Evolutionary conservation across 495 filamentous ascomycete genomes (phyloP).

Genomic region (Xylaria cubensis): DNA sequence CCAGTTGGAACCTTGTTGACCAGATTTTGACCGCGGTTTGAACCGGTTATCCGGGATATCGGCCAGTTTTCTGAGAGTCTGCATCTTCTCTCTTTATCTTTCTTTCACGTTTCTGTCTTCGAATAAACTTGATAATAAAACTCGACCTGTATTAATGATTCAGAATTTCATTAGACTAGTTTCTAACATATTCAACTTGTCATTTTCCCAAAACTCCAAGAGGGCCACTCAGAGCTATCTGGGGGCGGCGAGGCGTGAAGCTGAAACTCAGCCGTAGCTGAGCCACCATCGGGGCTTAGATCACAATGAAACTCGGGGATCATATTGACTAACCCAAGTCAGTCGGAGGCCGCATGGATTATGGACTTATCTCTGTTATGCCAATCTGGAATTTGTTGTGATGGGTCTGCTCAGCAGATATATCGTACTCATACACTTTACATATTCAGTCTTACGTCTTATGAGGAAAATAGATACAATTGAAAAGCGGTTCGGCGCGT

Average conservation of each 20-base stretch:
- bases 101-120: not conserved
- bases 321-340: not conserved
- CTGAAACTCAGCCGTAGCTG: constrained; percentile 14
- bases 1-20: not conserved
- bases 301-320: not conserved
- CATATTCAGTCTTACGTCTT: not conserved
- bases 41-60: constrained; percentile 18
- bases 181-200: not conserved
- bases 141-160: not conserved
- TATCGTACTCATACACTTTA: not conserved
- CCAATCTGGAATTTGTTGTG: no score
- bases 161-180: not conserved
- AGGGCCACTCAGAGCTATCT: not conserved
- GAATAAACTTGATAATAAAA: not conserved
- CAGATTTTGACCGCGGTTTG: not conserved
- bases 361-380: not conserved
- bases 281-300: not conserved
- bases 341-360: not conserved
- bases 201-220: not conserved
- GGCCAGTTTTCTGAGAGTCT: constrained; percentile 10
- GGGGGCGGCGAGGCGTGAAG: not conserved
- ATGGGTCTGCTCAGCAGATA: no score
- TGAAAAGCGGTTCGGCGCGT: not conserved
- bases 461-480: not conserved
- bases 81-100: constrained; percentile 2